These are phyloP conservation scores for Ochetophila trinervis DNA, from an alignment of 306 rosid genomes.

Conservation along the genomic window DNA sequence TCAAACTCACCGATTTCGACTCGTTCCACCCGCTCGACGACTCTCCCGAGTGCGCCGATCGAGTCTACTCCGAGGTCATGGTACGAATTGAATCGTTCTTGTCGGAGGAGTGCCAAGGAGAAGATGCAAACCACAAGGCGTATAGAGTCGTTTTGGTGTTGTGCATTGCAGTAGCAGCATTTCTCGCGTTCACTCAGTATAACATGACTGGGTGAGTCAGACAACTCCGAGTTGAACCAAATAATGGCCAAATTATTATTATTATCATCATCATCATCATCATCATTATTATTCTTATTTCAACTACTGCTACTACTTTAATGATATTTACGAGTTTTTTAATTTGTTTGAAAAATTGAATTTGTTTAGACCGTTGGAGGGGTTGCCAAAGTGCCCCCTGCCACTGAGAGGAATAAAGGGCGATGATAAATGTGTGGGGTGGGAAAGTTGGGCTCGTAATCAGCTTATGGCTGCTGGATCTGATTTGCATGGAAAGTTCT, in stretches of 20 bases:
- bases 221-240: background rate
- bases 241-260: too few species aligned
- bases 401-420: conserved; percentile 28
- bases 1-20: conserved; percentile 32
- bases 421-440: conserved; percentile 37
- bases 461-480: conserved; percentile 90
- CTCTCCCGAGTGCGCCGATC: conserved; percentile 48
- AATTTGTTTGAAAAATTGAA: too few species aligned
- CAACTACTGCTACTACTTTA: too few species aligned
- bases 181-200: conserved; percentile 61
- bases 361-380: conserved; percentile 74
- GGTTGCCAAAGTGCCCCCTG: conserved; percentile 64
- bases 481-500: conserved; percentile 79
- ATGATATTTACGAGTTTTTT: conserved; percentile 9
- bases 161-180: conserved; percentile 65
- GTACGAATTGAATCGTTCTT: conserved; percentile 56
- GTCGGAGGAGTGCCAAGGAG: too few species aligned
- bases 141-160: conserved; percentile 38
- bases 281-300: too few species aligned
- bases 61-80: conserved; percentile 50
- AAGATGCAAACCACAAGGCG: conserved; percentile 34
- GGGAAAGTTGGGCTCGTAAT: conserved; percentile 87
- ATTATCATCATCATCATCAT: too few species aligned
- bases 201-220: conserved; percentile 68
- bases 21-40: too few species aligned